Evolutionary conservation across 2,329 filamentous ascomycete genomes (phyloP).

Genomic region (Sarocladium kiliense): DNA sequence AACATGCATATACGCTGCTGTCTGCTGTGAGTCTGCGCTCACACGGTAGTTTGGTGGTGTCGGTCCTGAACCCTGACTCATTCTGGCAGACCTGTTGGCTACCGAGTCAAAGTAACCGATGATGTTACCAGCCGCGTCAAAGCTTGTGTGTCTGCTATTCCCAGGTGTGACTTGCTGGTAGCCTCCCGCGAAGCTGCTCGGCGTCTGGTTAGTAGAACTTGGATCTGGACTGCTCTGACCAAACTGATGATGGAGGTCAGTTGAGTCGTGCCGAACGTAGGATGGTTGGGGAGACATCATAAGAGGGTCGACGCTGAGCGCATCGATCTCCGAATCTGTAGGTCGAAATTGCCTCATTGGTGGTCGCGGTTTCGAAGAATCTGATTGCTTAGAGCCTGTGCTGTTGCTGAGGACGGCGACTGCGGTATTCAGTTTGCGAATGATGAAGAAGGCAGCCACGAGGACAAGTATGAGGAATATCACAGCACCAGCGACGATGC

Average conservation of each 20-base stretch:
- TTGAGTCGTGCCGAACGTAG: neutral
- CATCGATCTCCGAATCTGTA: slow-evolving; percentile 38
- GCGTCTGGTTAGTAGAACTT: slow-evolving; percentile 24
- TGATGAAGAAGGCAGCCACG: slow-evolving; percentile 40
- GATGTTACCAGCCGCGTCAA: slow-evolving; percentile 19
- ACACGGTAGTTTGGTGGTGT: slow-evolving; percentile 17
- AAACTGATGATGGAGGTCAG: neutral
- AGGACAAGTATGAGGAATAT: slow-evolving; percentile 43
- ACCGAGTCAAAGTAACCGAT: slow-evolving; percentile 25
- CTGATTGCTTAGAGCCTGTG: slow-evolving; percentile 22
- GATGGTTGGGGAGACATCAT: slow-evolving; percentile 22
- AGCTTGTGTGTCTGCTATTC: slow-evolving; percentile 22
- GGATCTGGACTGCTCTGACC: slow-evolving; percentile 15
- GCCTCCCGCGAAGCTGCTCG: slow-evolving; percentile 16
- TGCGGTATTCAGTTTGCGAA: slow-evolving; percentile 44
- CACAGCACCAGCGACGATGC: slow-evolving; percentile 48
- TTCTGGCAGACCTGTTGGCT: slow-evolving; percentile 13
- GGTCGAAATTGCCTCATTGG: slow-evolving; percentile 32
- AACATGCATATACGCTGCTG: slow-evolving; percentile 25
- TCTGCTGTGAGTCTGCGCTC: slow-evolving; percentile 34
- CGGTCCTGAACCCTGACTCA: slow-evolving; percentile 14
- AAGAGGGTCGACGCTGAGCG: slow-evolving; percentile 36
- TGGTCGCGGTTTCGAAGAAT: slow-evolving; percentile 20
- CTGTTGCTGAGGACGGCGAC: slow-evolving; percentile 34
- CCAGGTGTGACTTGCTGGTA: slow-evolving; percentile 16